Evolutionary conservation across 495 filamentous ascomycete species (phyloP), one percentile per base, ranked within the genome.

Genomic region (Penicillium lagena): DNA sequence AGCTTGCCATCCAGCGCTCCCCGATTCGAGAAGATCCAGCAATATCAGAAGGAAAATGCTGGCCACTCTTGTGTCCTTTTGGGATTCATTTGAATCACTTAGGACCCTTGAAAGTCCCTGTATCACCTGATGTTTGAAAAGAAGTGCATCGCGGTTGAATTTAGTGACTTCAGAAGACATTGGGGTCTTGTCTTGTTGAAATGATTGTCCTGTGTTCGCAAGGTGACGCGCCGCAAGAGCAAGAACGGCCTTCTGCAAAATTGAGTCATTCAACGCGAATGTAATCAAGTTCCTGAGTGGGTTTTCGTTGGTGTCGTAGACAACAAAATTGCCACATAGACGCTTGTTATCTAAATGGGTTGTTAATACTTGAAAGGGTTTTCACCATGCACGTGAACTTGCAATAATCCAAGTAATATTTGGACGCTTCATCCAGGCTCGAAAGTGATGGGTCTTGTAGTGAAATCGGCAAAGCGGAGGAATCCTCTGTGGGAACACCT

Each of bases 31-130:
- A 7, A 81, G 64, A 49, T 79, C 70, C 15, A 81, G 64, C 33
- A 80, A 78, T 45, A 81, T 67, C 32, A 81, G 67, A 46, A 80
- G 75, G 27, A 80, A 70, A 2, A 76, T 68, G 15, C 72, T 72
- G 6, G 74, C 71, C 32, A 77, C 62, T 29, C 66, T 70, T 6
- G 59, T 61, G 42, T 68, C 70, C 3, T 54, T 49, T 45, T 15
- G 64, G 44, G 5, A 61, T 42, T 22, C 46, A 7, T 12, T 54
- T 44, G 42, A 28, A 41, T 54, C 47, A 7, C 35, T 29, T 12
- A 57, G 67, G 37, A 67, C 64, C 0, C 40, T 45, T 2, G 64
- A 64, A 0, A 80, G 52, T 8, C 66, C 62, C 15, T 64, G 53
- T 31, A 80, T 75, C 13, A 77, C 75, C 33, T 63, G 63, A 41